Base-by-base conservation (phyloP, 768 basidiomycete species). In the Auricularia cornea region DNA sequence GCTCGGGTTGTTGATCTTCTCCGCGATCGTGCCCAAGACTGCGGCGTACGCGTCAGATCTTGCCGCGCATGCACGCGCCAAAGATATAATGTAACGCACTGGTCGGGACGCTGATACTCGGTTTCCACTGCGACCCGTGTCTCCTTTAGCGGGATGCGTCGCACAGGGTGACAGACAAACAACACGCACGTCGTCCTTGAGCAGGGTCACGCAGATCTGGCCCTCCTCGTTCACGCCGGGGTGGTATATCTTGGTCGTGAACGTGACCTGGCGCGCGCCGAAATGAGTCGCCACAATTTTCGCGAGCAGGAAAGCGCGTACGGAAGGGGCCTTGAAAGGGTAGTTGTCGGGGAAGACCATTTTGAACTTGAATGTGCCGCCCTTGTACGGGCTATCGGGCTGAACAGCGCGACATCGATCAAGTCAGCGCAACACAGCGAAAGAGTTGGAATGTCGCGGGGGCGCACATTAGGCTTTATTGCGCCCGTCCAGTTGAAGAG, bases 141-240 rank as follows among this genome's bases (percentile, higher is more conserved):
- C n/a, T n/a, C n/a, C n/a, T n/a, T n/a, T n/a, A 67, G 20, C 18
- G 48, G 5, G 23, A 32, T 8, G 10, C 23, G 44, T 23, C 2
- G 44, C 44, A 18, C 16, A 57, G 29, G 11, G 30, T 26, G 8
- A 8, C 10, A 57, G 11, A 20, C 11, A 6, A n/a, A 29, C 35
- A 28, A 26, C 6, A 66, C 87, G 60, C 66, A 89, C 91, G 77
- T 92, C 89, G 72, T 94, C 92, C 68, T 89, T 83, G 60, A 94
- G 80, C 57, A 94, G 81, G 35, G 91, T 88, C 33, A 94, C 84
- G 71, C 92, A 94, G 63, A 94, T 93, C 28, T 83, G 79, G 35
- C 92, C 92, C 71, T 94, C 90, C 63, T 93, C 92, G 66, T 94
- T 92, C 72, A 94, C 89, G 40, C 92, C 92, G 30, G 92, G 92